Percentiles rank a stretch among this genome's conserved stretches.
Evolutionary conservation across 768 basidiomycete genomes (phyloP).

Genomic region (Suillus subaureus): DNA sequence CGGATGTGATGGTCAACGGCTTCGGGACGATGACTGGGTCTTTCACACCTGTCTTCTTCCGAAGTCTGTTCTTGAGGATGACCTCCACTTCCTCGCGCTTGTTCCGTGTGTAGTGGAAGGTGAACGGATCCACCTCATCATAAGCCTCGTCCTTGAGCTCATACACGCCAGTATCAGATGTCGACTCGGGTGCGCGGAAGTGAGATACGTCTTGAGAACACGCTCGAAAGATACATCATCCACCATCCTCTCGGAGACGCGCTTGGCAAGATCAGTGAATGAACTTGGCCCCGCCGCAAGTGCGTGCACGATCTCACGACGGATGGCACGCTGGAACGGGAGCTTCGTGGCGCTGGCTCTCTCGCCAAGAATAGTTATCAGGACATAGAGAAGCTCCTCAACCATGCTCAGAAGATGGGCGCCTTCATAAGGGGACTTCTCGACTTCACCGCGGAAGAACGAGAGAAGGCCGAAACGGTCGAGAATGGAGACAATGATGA

Average conservation of each 20-base stretch:
- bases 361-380: conserved; percentile 88
- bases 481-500: conserved; percentile 82
- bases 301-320: conserved; percentile 88
- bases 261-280: conserved; percentile 89
- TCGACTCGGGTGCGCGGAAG: conserved; percentile 80
- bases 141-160: conserved; percentile 82
- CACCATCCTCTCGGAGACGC: conserved; percentile 85
- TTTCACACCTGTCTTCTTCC: conserved; percentile 59
- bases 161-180: conserved; percentile 82
- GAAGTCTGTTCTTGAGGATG: conserved; percentile 65
- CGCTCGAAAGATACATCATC: conserved; percentile 84
- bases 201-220: conserved; percentile 78
- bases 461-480: conserved; percentile 84
- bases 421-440: conserved; percentile 65
- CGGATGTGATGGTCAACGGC: conserved; percentile 60
- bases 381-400: conserved; percentile 86
- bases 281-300: conserved; percentile 86
- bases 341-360: conserved; percentile 72
- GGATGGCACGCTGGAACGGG: conserved; percentile 62
- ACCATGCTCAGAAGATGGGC: conserved; percentile 81
- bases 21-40: conserved; percentile 80
- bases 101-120: conserved; percentile 94
- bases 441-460: conserved; percentile 70
- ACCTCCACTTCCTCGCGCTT: conserved; percentile 89
- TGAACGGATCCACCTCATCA: conserved; percentile 93